Conservation (phyloP, 805 yeast genomes). For the Myxozyma sirexii region DNA sequence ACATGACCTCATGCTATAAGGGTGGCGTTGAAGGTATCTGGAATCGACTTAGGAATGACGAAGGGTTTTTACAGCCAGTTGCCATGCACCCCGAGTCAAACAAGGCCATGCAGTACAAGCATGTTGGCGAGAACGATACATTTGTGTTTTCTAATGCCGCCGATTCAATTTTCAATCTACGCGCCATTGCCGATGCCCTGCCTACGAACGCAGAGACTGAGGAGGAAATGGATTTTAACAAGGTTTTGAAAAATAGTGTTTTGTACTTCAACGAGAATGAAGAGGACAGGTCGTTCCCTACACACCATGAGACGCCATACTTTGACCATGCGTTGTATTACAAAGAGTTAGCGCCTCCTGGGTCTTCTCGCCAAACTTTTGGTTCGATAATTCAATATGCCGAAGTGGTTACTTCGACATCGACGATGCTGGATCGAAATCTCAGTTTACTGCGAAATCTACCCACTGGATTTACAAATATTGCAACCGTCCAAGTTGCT, state of each 20-base stretch:
- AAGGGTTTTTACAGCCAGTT: slow-evolving; percentile 41
- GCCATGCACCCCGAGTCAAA: slow-evolving; percentile 35
- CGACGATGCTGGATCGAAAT: slow-evolving; percentile 74
- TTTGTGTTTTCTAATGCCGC: slow-evolving; percentile 43
- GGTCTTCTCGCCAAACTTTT: slow-evolving; percentile 15
- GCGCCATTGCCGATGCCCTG: slow-evolving; percentile 6
- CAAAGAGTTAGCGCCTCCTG: slow-evolving; percentile 32
- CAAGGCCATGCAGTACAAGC: slow-evolving; percentile 39
- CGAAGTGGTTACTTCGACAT: slow-evolving; percentile 90
- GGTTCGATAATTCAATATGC: slow-evolving; percentile 75
- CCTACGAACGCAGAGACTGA: slow-evolving; percentile 24
- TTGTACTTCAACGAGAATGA: slow-evolving; percentile 42
- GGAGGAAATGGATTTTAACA: slow-evolving; percentile 51
- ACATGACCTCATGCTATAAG: slow-evolving; percentile 51
- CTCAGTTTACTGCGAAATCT: slow-evolving; percentile 56
- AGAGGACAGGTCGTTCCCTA: slow-evolving; percentile 49
- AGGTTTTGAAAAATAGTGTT: slow-evolving; percentile 58
- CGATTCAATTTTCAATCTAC: slow-evolving; percentile 25
- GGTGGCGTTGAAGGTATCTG: slow-evolving; percentile 44
- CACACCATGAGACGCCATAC: slow-evolving; percentile 58
- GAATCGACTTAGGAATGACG: slow-evolving; percentile 39
- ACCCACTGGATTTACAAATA: slow-evolving; percentile 69
- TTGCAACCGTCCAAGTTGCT: slow-evolving; percentile 81
- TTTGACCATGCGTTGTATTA: slow-evolving; percentile 68
- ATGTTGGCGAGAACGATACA: slow-evolving; percentile 59